These are phyloP conservation scores for Lactuca sativa DNA, from an alignment of 129 eudicot species.

Conservation along the genomic window DNA sequence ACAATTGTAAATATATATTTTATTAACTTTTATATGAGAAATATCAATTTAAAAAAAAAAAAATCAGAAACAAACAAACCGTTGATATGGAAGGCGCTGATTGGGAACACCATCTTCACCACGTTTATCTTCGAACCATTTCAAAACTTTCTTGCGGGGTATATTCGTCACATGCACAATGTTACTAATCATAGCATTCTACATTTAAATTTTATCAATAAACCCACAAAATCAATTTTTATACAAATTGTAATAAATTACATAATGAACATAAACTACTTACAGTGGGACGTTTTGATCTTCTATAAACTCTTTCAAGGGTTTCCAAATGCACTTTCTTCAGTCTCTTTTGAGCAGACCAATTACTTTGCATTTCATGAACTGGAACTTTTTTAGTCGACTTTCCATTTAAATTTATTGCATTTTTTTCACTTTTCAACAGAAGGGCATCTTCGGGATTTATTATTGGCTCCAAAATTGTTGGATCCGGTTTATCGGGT, in stretches of 20 bases:
- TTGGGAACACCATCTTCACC: slow-evolving; percentile 80
- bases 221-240: background rate
- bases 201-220: slow-evolving; percentile 22
- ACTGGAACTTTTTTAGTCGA: slow-evolving; percentile 58
- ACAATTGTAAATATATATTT: slow-evolving; percentile 12
- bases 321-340: slow-evolving; percentile 88
- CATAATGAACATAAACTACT: slow-evolving; percentile 35
- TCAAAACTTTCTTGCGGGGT: slow-evolving; percentile 75
- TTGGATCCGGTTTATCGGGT: slow-evolving; percentile 62
- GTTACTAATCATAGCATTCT: slow-evolving; percentile 93
- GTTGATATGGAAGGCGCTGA: slow-evolving; percentile 61
- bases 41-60: too few relatives aligned
- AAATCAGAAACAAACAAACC: slow-evolving; percentile 37
- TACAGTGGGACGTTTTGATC: slow-evolving; percentile 94
- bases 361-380: slow-evolving; percentile 73
- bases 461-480: slow-evolving; percentile 42
- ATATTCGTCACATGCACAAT: slow-evolving; percentile 85
- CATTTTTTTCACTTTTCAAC: slow-evolving; percentile 30
- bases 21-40: background rate
- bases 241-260: background rate
- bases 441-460: slow-evolving; percentile 37
- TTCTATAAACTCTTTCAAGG: slow-evolving; percentile 74
- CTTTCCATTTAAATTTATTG: slow-evolving; percentile 35
- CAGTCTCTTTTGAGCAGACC: slow-evolving; percentile 84
- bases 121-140: slow-evolving; percentile 97